Percentiles rank a stretch among this genome's conserved stretches.
phyloP scores from a whole-genome alignment of 2,329 filamentous ascomycete species.

The Pestalotiopsis sp. region DNA sequence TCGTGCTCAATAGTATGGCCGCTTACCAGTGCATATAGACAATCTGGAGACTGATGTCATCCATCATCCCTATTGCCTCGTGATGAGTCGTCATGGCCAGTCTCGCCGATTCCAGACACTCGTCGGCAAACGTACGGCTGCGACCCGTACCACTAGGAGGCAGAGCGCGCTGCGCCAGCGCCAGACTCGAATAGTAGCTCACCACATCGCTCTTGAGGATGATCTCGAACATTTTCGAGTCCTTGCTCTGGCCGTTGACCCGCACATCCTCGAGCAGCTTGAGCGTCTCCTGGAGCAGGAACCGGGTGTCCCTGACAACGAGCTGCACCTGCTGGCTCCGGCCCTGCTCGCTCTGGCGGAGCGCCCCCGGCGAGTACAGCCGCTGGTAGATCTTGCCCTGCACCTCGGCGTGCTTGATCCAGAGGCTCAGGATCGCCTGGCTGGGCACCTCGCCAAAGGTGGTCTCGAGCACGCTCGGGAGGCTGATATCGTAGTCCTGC shows the following conservation, averaged over 20 bases:
- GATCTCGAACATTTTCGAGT: slow-evolving; percentile 32
- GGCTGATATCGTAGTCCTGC: slow-evolving; percentile 57
- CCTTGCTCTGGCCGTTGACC: slow-evolving; percentile 15
- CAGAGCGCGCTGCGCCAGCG: slow-evolving; percentile 43
- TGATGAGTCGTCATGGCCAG: slow-evolving; percentile 40
- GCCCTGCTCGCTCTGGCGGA: slow-evolving; percentile 32
- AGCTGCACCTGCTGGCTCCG: slow-evolving; percentile 33
- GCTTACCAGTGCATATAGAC: slow-evolving; percentile 46
- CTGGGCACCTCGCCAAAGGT: slow-evolving; percentile 34
- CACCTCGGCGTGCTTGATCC: slow-evolving; percentile 52
- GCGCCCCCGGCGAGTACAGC: slow-evolving; percentile 47
- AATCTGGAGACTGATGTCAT: slow-evolving; percentile 35
- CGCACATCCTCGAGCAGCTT: slow-evolving; percentile 24
- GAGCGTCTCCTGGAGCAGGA: slow-evolving; percentile 28
- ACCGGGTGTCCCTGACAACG: slow-evolving; percentile 31
- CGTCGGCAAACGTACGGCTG: slow-evolving; percentile 35
- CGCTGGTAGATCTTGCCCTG: slow-evolving; percentile 57
- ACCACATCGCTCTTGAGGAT: slow-evolving; percentile 41
- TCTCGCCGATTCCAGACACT: slow-evolving; percentile 43
- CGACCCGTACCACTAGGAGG: slow-evolving; percentile 26
- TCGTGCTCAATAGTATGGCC: slow-evolving; percentile 13
- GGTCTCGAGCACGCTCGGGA: slow-evolving; percentile 30
- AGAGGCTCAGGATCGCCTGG: slow-evolving; percentile 41
- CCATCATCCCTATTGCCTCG: slow-evolving; percentile 39
- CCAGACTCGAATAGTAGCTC: slow-evolving; percentile 39